Conservation (phyloP, 352 stramenopile genomes). For the Phytophthora tentaculata region DNA sequence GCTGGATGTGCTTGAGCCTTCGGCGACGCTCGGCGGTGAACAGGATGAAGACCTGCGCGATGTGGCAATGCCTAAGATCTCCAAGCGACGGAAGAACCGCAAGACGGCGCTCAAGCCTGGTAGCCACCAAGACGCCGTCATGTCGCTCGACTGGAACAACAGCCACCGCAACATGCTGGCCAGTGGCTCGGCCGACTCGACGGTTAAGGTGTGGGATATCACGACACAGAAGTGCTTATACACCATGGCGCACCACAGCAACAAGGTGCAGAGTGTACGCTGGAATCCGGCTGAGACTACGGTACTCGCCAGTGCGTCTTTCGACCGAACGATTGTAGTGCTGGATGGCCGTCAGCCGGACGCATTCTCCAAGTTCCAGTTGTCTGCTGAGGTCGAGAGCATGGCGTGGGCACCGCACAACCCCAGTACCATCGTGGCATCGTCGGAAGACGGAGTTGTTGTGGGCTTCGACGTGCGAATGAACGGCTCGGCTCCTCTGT, state of each 20-base stretch:
- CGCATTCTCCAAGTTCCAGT: conserved; percentile 80
- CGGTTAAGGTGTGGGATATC: conserved; percentile 97
- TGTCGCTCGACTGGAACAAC: conserved; percentile 98
- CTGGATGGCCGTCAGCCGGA: conserved; percentile 92
- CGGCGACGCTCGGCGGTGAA: conserved; percentile 94
- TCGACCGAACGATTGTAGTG: conserved; percentile 95
- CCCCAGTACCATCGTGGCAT: conserved; percentile 92
- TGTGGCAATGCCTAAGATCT: conserved; percentile 79
- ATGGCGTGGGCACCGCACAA: conserved; percentile 94
- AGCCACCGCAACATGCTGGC: conserved; percentile 97
- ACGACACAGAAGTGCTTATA: conserved; percentile 93
- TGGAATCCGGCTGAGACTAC: conserved; percentile 98
- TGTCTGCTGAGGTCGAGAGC: conserved; percentile 91
- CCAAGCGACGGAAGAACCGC: conserved; percentile 80
- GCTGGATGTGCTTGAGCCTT: conserved; percentile 97
- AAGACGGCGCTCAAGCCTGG: conserved; percentile 85
- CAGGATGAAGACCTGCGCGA: conserved; percentile 80
- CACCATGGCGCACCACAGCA: conserved; percentile 98
- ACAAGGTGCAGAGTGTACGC: conserved; percentile 97
- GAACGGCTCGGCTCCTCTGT: conserved; percentile 93
- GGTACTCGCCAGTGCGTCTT: conserved; percentile 95
- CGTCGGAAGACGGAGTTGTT: conserved; percentile 95
- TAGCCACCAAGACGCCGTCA: conserved; percentile 98
- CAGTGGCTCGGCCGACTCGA: conserved; percentile 97
- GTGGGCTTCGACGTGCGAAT: conserved; percentile 95